These are phyloP conservation scores for Chalaropsis thielavioides DNA, from an alignment of 2,329 filamentous ascomycete species.

Conservation along the genomic window DNA sequence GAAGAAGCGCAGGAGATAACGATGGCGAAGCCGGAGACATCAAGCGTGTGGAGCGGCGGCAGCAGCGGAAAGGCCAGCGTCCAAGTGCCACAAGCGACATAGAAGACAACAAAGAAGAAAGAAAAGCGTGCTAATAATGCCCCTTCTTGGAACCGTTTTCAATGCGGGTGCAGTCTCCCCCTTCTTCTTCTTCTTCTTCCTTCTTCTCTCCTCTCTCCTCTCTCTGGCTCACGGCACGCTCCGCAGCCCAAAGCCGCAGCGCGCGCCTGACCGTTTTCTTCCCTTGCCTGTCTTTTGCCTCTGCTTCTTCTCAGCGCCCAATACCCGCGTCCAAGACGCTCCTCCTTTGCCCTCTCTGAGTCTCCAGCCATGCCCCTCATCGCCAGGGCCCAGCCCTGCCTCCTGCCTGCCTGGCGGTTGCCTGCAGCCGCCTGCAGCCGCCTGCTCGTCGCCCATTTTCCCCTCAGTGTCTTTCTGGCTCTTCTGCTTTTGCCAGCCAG, in stretches of 20 bases:
- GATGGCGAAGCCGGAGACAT: no score
- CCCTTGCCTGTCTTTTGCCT: not conserved
- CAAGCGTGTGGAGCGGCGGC: no score
- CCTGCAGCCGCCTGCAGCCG: no score
- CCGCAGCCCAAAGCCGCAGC: not conserved
- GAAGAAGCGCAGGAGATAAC: not conserved
- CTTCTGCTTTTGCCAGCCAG: no score
- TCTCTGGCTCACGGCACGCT: not conserved
- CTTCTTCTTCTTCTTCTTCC: not conserved
- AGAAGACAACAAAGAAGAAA: not conserved
- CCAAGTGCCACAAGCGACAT: not conserved
- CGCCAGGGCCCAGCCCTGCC: no score
- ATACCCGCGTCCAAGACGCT: not conserved
- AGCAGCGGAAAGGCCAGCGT: not conserved
- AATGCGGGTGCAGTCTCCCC: not conserved
- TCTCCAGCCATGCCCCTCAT: no score
- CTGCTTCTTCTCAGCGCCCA: not conserved
- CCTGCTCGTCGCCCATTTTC: no score
- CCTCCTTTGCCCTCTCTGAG: no score
- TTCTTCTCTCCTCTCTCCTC: not conserved
- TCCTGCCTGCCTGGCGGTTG: no score
- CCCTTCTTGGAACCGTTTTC: not conserved
- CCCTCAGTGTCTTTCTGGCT: no score
- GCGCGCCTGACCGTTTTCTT: not conserved
- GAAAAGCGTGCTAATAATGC: not conserved